A percentile compares a stretch with the other conserved stretches of the same genome.
Evolutionary conservation across 495 filamentous ascomycete species (phyloP).

Genomic region (Collariella sp.): DNA sequence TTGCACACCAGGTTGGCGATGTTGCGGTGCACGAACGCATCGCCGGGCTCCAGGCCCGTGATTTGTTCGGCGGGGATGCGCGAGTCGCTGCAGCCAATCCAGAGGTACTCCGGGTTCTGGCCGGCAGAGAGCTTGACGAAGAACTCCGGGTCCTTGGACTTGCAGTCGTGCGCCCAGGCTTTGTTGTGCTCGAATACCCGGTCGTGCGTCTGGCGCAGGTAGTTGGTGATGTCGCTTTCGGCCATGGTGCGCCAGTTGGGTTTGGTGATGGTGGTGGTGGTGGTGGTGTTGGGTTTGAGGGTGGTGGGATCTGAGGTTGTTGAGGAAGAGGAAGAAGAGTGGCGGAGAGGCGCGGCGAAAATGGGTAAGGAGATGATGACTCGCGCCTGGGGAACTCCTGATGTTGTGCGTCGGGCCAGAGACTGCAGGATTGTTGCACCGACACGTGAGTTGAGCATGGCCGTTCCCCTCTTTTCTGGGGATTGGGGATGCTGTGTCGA

Average conservation of each 20-base stretch:
- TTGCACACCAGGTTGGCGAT: constrained; percentile 55
- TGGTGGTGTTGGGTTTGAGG: background rate
- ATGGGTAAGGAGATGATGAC: background rate
- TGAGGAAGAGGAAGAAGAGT: background rate
- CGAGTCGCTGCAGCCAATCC: constrained; percentile 57
- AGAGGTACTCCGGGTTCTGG: constrained; percentile 52
- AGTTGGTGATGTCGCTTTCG: constrained; percentile 34
- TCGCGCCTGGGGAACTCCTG: background rate
- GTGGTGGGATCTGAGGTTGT: background rate
- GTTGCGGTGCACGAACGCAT: constrained; percentile 56
- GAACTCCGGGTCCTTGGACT: constrained; percentile 45
- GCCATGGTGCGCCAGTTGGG: constrained; percentile 22
- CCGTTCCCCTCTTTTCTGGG: background rate
- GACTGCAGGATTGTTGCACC: constrained; percentile 4
- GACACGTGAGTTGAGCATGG: constrained; percentile 10
- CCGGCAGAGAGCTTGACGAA: constrained; percentile 45
- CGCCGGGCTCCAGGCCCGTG: constrained; percentile 50
- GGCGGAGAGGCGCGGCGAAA: background rate
- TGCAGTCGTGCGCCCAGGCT: constrained; percentile 46
- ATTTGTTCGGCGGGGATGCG: constrained; percentile 55
- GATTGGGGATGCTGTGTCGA: too few relatives aligned
- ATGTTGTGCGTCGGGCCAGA: background rate
- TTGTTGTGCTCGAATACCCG: constrained; percentile 48
- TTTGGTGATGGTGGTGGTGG: background rate
- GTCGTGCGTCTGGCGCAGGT: constrained; percentile 42